These are phyloP conservation scores for Pseudodiploospora longispora DNA, from an alignment of 2,329 filamentous ascomycete species.

Conservation along the genomic window DNA sequence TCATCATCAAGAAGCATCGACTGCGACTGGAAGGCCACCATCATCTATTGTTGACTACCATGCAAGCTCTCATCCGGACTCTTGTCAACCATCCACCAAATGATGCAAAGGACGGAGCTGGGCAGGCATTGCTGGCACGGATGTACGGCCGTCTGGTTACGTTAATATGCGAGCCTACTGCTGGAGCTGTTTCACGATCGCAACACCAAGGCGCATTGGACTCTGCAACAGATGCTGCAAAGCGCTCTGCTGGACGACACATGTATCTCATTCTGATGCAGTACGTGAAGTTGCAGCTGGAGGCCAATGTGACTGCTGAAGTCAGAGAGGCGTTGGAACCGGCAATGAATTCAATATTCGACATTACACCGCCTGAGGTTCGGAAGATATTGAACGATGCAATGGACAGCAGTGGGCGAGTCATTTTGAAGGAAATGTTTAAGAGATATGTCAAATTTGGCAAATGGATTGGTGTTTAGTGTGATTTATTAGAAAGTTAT, in stretches of 20 bases:
- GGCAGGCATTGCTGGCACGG: slow-evolving; percentile 38
- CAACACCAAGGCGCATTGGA: slow-evolving; percentile 40
- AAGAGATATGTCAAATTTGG: slow-evolving; percentile 54
- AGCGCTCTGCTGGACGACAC: slow-evolving; percentile 51
- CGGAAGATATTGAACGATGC: slow-evolving; percentile 51
- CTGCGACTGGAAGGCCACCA: slow-evolving; percentile 55
- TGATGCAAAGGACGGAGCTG: slow-evolving; percentile 13
- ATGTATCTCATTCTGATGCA: slow-evolving; percentile 53
- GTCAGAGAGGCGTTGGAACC: slow-evolving; percentile 49
- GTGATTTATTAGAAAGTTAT: no score
- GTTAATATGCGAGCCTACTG: slow-evolving; percentile 51
- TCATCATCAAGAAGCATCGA: slow-evolving; percentile 51
- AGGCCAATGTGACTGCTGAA: slow-evolving; percentile 39
- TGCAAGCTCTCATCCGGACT: slow-evolving; percentile 48
- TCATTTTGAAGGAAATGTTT: slow-evolving; percentile 50
- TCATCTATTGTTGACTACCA: slow-evolving; percentile 45
- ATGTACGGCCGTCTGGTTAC: slow-evolving; percentile 49
- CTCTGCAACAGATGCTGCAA: slow-evolving; percentile 53
- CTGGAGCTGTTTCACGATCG: slow-evolving; percentile 43
- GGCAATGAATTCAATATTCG: slow-evolving; percentile 50
- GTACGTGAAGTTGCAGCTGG: slow-evolving; percentile 55
- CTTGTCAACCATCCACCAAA: slow-evolving; percentile 30
- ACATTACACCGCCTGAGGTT: slow-evolving; percentile 47
- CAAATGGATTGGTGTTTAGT: slow-evolving; percentile 53
- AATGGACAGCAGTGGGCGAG: slow-evolving; percentile 51